Evolutionary conservation across 2,329 filamentous ascomycete genomes (phyloP), one percentile per base, ranked within the genome.

Genomic region (Lachnellula cervina): DNA sequence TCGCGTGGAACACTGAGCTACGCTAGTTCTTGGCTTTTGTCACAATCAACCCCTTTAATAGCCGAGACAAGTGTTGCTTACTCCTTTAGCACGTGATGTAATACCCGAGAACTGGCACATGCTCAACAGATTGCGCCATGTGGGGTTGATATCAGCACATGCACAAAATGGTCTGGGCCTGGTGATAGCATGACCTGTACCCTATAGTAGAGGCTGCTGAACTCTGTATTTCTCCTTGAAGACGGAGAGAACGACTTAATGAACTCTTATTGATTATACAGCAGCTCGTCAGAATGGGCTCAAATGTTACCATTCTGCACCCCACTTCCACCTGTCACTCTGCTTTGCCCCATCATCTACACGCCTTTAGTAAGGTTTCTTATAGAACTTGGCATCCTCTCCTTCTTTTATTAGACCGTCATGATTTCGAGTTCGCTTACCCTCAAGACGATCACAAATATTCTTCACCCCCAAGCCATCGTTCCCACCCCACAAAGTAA

Each of bases 401-500:
- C 25, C 40, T 46, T 47, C 19, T 28, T 17, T 13, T 23, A 25
- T 42, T 9, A 9, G 8, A 14, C 14, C 21, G 40, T 38, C 23
- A 60, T 60, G 54, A 59, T 60, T 34, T 60, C 59, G 4, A 60
- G 59, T 47, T 59, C 59, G 17, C 51, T 60, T 6, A 59, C 56
- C 8, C 28, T 60, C 23, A 57, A 47, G n/a, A 60, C 59, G 4
- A 56, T 56, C 4, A 48, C 14, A 5, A 47, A 52, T 13, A 59
- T 60, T 13, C 8, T 61, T 5, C 54, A 56, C 17, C 55, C 51
- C 3, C 23, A 47, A 21, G 38, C 16, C 25, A 25, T 25, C 42
- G 35, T 19, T 14, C 28, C 23, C n/a, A 44, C 28, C 7, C 40
- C 35, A 7, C 46, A 49, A 51, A 50, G 13, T 23, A 19, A 16